phyloP scores from a whole-genome alignment of 306 rosid species.

The Hippophae tibetana region DNA sequence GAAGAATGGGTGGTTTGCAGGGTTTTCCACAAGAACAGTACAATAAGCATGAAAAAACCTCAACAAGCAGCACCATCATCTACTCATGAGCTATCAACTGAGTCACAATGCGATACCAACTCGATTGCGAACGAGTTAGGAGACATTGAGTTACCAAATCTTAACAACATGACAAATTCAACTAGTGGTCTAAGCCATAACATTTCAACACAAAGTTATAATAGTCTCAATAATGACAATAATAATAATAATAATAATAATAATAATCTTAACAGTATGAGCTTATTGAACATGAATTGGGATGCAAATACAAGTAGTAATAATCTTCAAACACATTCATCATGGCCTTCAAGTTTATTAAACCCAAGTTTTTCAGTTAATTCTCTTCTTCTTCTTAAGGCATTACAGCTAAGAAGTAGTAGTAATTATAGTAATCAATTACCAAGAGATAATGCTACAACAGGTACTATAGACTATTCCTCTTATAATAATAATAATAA shows the following conservation, averaged over 20 bases:
- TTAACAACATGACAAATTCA: conserved; percentile 34
- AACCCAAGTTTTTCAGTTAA: too few species aligned
- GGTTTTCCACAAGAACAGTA: conserved; percentile 60
- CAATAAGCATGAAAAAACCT: conserved; percentile 33
- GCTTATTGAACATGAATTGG: conserved; percentile 48
- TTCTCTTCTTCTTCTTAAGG: too few species aligned
- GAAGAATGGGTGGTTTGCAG: conserved; percentile 79
- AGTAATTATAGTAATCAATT: conserved; percentile 6
- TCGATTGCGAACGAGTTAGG: conserved; percentile 61
- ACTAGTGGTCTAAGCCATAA: conserved; percentile 21
- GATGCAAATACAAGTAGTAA: conserved; percentile 11
- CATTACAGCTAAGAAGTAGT: too few species aligned
- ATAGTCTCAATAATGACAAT: conserved; percentile 7
- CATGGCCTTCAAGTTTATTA: too few species aligned
- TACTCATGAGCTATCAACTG: conserved; percentile 32
- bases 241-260: conserved; percentile 14
- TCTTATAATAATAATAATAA: conserved; percentile 13
- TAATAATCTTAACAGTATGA: conserved; percentile 29
- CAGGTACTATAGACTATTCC: conserved; percentile 15
- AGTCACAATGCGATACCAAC: conserved; percentile 60
- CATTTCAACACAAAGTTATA: conserved; percentile 28
- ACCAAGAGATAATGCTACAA: neutral
- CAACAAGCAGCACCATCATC: conserved; percentile 41
- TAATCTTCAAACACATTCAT: neutral
- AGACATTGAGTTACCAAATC: conserved; percentile 52